Evolutionary conservation across 2,329 filamentous ascomycete species (phyloP).

Genomic region (Colletotrichum sp.): DNA sequence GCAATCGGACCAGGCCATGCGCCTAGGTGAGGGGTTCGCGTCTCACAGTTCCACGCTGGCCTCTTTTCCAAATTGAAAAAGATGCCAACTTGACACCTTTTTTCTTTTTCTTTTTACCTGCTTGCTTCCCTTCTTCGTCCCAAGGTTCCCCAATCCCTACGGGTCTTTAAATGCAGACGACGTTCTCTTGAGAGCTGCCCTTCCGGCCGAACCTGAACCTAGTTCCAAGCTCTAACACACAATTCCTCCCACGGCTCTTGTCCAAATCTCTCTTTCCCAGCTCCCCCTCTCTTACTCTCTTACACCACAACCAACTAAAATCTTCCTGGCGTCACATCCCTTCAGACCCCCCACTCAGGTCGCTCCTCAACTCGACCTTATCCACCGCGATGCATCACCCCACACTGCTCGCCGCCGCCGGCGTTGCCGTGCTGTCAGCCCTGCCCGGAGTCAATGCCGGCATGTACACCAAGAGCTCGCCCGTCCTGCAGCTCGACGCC

Average conservation of each 20-base stretch:
- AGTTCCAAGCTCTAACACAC: not conserved
- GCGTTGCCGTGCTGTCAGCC: slow-evolving; percentile 68
- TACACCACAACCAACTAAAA: not conserved
- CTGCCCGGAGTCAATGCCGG: slow-evolving; percentile 70
- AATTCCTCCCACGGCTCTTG: not conserved
- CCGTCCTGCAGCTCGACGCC: slow-evolving; percentile 81
- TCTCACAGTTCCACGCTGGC: slow-evolving; percentile 46
- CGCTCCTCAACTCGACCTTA: not conserved
- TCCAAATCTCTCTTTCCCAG: not conserved
- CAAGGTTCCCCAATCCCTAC: not conserved
- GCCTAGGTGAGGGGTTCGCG: slow-evolving; percentile 10
- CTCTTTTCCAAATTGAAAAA: slow-evolving; percentile 38
- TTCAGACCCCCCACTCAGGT: not conserved
- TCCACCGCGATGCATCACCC: slow-evolving; percentile 56
- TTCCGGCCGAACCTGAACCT: not conserved
- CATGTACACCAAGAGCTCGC: slow-evolving; percentile 85
- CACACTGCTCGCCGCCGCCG: slow-evolving; percentile 57
- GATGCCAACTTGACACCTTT: slow-evolving; percentile 25
- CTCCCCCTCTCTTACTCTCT: not conserved
- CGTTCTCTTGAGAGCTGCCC: not conserved
- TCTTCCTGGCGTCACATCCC: slow-evolving; percentile 12
- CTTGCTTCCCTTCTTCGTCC: not conserved
- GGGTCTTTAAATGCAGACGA: not conserved
- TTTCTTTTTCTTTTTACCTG: not conserved
- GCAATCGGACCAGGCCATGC: not conserved